Base-by-base conservation (phyloP, 2,329 filamentous ascomycete species). In the Trichoderma pleuroti region DNA sequence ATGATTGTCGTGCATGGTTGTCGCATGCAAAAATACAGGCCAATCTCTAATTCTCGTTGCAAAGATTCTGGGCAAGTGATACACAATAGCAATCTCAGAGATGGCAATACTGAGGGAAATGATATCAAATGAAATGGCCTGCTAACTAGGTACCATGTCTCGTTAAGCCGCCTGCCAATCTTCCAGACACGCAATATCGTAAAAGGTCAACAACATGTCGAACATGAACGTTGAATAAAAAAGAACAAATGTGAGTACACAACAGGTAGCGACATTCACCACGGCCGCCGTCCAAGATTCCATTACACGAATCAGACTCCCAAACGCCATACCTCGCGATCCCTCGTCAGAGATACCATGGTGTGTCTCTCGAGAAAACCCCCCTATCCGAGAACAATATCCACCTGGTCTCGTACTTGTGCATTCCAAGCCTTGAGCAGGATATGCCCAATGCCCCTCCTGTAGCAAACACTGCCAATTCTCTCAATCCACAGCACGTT, bases 101-200 rank as follows among this genome's bases (percentile, higher is more conserved):
- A 59, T 34, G 9, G 32, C 26, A 21, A 34, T 21, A 16, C 21
- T 16, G 30, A 16, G 11, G 60, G 9, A 49, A 49, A 18, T 30
- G 0, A 10, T 11, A 28, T n/a, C 9, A 49, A 91, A 91, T 30
- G 87, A 85, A 81, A 93, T 93, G 80, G 93, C 46, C 11, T 52
- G 46, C 46, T 52, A 52, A 24, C 28, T 57, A 42, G 39, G 39
- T n/a, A n/a, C 39, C n/a, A n/a, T 42, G 91, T 3, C 34, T 32
- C 52, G 32, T n/a, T 6, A 21, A 34, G 18, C 12, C 18, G 6
- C 36, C 8, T 49, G 11, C 39, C 21, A 32, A 52, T 26, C 8
- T 42, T 18, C 77, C 93, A 91, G 78, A 93, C 90, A 80, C 92
- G 93, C 82, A 93, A 93, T 93, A 73, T 90, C 88, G 0, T 86